Base-by-base conservation (phyloP, 371 early-diverging fungal species). In the Thermomucor indicae-seudaticae region DNA sequence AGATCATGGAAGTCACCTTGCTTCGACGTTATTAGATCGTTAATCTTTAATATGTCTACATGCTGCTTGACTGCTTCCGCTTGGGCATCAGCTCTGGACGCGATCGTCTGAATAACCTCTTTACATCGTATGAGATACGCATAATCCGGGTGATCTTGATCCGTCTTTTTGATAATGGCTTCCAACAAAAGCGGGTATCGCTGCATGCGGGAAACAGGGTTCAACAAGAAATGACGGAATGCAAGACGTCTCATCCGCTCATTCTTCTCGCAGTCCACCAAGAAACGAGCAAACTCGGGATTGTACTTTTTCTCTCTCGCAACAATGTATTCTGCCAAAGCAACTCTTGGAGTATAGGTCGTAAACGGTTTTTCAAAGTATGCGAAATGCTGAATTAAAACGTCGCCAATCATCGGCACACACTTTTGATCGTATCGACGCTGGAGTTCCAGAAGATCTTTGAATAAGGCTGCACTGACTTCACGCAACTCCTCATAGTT, bases 181-280 rank as follows among this genome's bases (percentile, higher is more conserved):
- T 86, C 83, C 14, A 97, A 79, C 43, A 97, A 64, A 31, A 97
- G 75, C 1, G 90, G 90, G 55, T 95, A 97, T 39, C 95, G 84
- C 16, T 89, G 94, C 67, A 96, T 74, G 42, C 95, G 88, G 4
- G 92, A 87, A 0, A 91, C 89, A 12, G 96, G 96, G 37, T 64
- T 64, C 24, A 73, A 45, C 22, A 77, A 49, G 40, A 71, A 71
- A 51, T 79, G 75, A 53, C 80, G 75, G 38, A 84, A 71, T n/a
- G 72, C 74, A 11, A 90, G 70, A 44, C 84, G 79, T 25, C 88
- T 70, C 53, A 79, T 75, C 38, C 81, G 80, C n/a, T 83, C 79
- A 12, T 67, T 55, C 19, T 69, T 72, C 27, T 91, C 77, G 38
- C 81, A 71, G 24, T 86, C 85, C 3, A 68, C 63, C 16, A 91